Base-by-base conservation (phyloP, 139 green algal species). In the Volvox reticuliferus region DNA sequence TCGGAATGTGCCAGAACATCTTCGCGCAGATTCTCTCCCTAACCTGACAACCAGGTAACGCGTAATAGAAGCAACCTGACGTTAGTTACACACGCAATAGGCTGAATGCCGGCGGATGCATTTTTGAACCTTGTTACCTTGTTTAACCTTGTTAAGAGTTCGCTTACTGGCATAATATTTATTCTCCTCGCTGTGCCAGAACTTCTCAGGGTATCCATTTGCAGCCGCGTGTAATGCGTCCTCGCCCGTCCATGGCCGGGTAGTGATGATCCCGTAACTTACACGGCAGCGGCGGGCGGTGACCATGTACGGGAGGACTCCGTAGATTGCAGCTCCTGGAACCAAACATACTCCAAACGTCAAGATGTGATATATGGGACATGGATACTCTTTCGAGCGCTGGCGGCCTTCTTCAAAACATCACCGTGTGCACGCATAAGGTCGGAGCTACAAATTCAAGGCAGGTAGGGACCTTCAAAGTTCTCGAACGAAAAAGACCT, bases 301-400 rank as follows among this genome's bases (percentile, higher is more conserved):
- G 68, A 89, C 24, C 26, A 50, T 5, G 24, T 18, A 14, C 1
- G 68, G 35, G 63, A 73, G 28, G 14, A 12, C 32, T 17, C 84
- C 84, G n/a, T 35, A 89, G 13, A 89, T 37, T 22, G 71, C 68
- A 0, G 84, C 84, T 32, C 84, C 84, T 88, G 81, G 13, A 82
- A 36, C 9, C 67, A 75, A n/a, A n/a, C n/a, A n/a, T n/a, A n/a
- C n/a, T 77, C 17, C 62, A 17, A 69, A 69, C 62, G 62, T 69
- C 62, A 69, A 69, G 17, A 69, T 69, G 62, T 69, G 62, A 24
- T n/a, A n/a, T n/a, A 55, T 55, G 44, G 44, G 44, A 9, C 44
- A 55, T 5, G 44, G 44, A 55, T 9, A 55, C 44, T 55, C 44
- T 55, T 9, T 55, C 9, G 9, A 55, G 44, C 67, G 67, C 22